Conservation (phyloP, 495 filamentous ascomycete species). For the Jackrogersella multiformis region DNA sequence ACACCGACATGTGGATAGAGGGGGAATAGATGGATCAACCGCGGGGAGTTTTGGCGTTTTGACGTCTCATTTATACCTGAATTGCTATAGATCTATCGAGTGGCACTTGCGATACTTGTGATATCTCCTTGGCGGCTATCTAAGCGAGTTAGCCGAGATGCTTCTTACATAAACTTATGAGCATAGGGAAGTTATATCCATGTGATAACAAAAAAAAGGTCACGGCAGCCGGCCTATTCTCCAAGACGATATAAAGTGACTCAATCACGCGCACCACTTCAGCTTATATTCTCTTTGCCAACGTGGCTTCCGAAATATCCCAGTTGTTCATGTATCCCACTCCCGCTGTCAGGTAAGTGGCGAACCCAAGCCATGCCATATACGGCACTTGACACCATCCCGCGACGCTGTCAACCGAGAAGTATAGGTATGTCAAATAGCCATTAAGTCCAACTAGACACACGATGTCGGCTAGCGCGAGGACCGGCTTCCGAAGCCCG, state of each 20-base stretch:
- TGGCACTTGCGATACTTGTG: neutral
- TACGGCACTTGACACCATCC: slow-evolving; percentile 82
- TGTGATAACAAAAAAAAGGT: neutral
- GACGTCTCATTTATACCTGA: slow-evolving; percentile 26
- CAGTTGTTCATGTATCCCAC: slow-evolving; percentile 80
- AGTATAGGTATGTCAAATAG: slow-evolving; percentile 78
- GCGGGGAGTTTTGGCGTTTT: slow-evolving; percentile 35
- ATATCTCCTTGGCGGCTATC: neutral
- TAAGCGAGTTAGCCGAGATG: neutral
- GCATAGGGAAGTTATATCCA: neutral
- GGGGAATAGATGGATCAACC: slow-evolving; percentile 28
- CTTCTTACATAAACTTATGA: neutral
- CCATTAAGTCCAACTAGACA: slow-evolving; percentile 73
- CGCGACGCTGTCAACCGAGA: slow-evolving; percentile 72
- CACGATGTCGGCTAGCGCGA: slow-evolving; percentile 79
- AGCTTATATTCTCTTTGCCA: slow-evolving; percentile 33
- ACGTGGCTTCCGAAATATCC: slow-evolving; percentile 61
- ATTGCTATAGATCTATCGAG: slow-evolving; percentile 23
- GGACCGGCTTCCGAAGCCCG: slow-evolving; percentile 69
- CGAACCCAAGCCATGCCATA: slow-evolving; percentile 82
- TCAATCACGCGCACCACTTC: neutral
- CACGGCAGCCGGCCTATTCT: too few species aligned
- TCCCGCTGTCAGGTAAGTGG: slow-evolving; percentile 78
- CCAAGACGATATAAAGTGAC: neutral
- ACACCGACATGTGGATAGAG: slow-evolving; percentile 27